Evolutionary conservation across 1,284 basidiomycete genomes (phyloP), one percentile per base, ranked within the genome.

Genomic region (Ustilago loliicola): DNA sequence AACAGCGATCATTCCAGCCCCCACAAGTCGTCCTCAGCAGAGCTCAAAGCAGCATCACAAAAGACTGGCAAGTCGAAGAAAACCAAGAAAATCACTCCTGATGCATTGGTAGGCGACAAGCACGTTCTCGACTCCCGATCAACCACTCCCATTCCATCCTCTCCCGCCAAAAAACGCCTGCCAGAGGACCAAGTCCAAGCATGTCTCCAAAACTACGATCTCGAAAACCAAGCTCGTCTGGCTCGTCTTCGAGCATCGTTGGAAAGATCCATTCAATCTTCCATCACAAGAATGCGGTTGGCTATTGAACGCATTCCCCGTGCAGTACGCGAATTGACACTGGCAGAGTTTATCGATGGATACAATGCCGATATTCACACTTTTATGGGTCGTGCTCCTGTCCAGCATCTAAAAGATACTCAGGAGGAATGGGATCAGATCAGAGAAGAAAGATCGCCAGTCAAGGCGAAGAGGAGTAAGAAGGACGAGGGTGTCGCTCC

Each of bases 391-490:
- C 57, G 59, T 11, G 69, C 66, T 2, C 73, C 73, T 6, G 68
- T 67, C 4, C 59, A 72, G 19, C 69, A 72, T 32, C 59, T 76
- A 21, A 56, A 68, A 53, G 74, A 74, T 9, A 63, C 65, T 2
- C 61, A 67, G 52, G 60, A 78, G 55, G 80, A 79, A 40, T 79
- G 74, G 72, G 79, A 79, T n/a, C 64, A 75, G 61, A 66, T 79
- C 57, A 57, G 65, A n/a, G 60, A 70, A 56, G 66, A 70, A 15
- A 29, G 62, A 1, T 66, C 66, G 0, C 72, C 72, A 0, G 60
- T 47, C n/a, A 70, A 73, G 25, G 32, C 71, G 3, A 78, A 73
- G 21, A 55, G 78, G 0, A 45, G 27, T 30, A 66, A 74, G 29
- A 72, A 65, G 45, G 61, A 66, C n/a, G 67, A 67, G 2, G 68